phyloP scores from a whole-genome alignment of 2,329 filamentous ascomycete species.

The Colletotrichum chrysophilum region DNA sequence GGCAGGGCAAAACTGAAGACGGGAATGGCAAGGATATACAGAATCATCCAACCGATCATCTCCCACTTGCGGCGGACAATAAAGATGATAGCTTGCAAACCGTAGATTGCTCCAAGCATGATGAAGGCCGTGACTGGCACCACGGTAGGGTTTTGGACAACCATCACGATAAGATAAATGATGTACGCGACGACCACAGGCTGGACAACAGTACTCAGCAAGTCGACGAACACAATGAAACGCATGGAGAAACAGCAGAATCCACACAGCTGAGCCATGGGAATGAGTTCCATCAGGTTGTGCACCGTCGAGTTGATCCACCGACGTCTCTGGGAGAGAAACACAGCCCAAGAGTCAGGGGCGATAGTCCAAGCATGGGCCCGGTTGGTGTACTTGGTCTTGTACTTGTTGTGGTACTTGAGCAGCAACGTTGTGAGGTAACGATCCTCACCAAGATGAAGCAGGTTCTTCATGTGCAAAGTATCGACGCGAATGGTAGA shows the following conservation, averaged over 20 bases:
- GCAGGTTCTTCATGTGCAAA: constrained; percentile 96
- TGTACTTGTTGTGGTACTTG: constrained; percentile 91
- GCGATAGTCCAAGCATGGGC: constrained; percentile 98
- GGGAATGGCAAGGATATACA: constrained; percentile 90
- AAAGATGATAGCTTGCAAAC: constrained; percentile 96
- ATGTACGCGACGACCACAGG: constrained; percentile 92
- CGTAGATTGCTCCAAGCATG: constrained; percentile 93
- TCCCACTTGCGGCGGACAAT: constrained; percentile 97
- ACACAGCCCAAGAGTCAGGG: constrained; percentile 91
- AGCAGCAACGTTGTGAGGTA: constrained; percentile 94
- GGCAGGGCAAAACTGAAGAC: constrained; percentile 91
- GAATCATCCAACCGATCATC: constrained; percentile 99
- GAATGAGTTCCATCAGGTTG: constrained; percentile 95
- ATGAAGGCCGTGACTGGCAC: constrained; percentile 89
- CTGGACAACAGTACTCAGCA: constrained; percentile 90
- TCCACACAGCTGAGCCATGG: constrained; percentile 91
- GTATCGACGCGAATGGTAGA: constrained; percentile 95
- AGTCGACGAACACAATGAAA: constrained; percentile 93
- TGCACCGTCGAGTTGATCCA: constrained; percentile 99
- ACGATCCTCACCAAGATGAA: constrained; percentile 96
- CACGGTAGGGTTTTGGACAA: constrained; percentile 64
- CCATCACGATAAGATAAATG: constrained; percentile 81
- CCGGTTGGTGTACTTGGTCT: constrained; percentile 95
- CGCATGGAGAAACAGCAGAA: constrained; percentile 99
- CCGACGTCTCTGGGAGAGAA: constrained; percentile 96